These are phyloP conservation scores for Ustulina deusta DNA, from an alignment of 2,329 filamentous ascomycete species.

Conservation along the genomic window DNA sequence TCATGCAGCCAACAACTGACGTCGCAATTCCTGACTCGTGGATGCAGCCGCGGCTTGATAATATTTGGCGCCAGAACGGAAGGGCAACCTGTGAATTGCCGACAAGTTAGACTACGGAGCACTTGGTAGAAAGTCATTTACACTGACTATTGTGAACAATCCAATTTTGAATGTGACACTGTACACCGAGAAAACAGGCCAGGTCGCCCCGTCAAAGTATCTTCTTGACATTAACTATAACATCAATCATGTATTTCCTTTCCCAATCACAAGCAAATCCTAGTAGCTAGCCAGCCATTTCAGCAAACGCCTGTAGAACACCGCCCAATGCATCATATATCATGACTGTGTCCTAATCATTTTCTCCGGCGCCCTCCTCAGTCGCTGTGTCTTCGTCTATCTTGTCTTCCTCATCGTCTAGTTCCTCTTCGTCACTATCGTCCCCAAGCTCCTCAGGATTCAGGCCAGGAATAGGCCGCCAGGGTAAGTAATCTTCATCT, in stretches of 20 bases:
- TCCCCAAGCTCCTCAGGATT: constrained; percentile 67
- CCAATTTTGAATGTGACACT: neutral
- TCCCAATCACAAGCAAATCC: constrained; percentile 34
- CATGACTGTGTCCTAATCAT: constrained; percentile 49
- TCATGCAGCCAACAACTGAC: constrained; percentile 3
- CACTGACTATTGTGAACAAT: neutral
- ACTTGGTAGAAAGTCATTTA: constrained; percentile 4
- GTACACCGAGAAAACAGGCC: neutral
- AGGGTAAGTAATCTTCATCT: constrained; percentile 83
- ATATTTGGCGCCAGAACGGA: too few relatives aligned
- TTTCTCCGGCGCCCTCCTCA: constrained; percentile 60
- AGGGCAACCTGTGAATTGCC: constrained; percentile 2
- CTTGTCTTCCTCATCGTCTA: constrained; percentile 59
- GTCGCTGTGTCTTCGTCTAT: constrained; percentile 65
- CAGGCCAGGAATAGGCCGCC: constrained; percentile 79
- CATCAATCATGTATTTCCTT: constrained; percentile 33
- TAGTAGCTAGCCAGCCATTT: constrained; percentile 38
- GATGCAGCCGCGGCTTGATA: too few relatives aligned
- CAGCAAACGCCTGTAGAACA: constrained; percentile 38
- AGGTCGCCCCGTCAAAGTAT: constrained; percentile 1
- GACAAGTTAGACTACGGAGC: constrained; percentile 8
- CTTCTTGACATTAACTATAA: constrained; percentile 12
- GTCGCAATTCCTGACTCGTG: constrained; percentile 17
- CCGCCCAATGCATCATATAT: constrained; percentile 41
- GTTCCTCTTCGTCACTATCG: constrained; percentile 65